Conservation (phyloP, 805 yeast genomes). For the Saccharomycopsis capsularis region DNA sequence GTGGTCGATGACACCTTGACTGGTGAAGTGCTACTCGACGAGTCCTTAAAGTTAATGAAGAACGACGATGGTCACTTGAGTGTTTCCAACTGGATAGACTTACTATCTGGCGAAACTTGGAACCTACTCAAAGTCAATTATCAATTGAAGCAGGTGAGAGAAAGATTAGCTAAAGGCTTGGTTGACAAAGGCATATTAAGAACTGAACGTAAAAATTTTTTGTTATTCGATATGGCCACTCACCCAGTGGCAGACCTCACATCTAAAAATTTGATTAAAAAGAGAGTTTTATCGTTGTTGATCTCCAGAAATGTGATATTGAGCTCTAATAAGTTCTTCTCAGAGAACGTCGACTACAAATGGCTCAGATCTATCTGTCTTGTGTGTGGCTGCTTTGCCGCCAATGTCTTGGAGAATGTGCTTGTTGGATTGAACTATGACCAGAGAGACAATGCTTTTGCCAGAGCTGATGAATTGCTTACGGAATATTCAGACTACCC, state of each 20-base stretch:
- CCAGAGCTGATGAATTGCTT: conserved; percentile 88
- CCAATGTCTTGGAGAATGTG: conserved; percentile 91
- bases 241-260: conserved; percentile 88
- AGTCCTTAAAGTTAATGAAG: conserved; percentile 85
- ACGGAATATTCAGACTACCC: conserved; percentile 82
- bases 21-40: conserved; percentile 93
- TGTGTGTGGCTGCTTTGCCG: conserved; percentile 88
- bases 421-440: conserved; percentile 71
- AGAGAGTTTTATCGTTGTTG: conserved; percentile 63
- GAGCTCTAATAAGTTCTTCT: conserved; percentile 56
- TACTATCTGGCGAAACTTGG: conserved; percentile 95
- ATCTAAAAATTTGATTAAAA: conserved; percentile 74
- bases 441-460: conserved; percentile 84
- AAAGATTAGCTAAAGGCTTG: conserved; percentile 89
- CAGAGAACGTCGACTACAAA: conserved; percentile 59
- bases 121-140: conserved; percentile 88
- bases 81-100: conserved; percentile 88
- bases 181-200: conserved; percentile 95
- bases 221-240: conserved; percentile 96
- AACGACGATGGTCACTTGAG: conserved; percentile 70
- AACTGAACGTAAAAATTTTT: conserved; percentile 91
- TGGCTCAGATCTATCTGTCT: conserved; percentile 73
- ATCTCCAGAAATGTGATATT: conserved; percentile 63
- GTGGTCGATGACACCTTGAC: conserved; percentile 81
- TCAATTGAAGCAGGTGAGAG: conserved; percentile 95